These are phyloP conservation scores for Eustoma russellianum DNA, from an alignment of 257 asterid species.

Conservation along the genomic window DNA sequence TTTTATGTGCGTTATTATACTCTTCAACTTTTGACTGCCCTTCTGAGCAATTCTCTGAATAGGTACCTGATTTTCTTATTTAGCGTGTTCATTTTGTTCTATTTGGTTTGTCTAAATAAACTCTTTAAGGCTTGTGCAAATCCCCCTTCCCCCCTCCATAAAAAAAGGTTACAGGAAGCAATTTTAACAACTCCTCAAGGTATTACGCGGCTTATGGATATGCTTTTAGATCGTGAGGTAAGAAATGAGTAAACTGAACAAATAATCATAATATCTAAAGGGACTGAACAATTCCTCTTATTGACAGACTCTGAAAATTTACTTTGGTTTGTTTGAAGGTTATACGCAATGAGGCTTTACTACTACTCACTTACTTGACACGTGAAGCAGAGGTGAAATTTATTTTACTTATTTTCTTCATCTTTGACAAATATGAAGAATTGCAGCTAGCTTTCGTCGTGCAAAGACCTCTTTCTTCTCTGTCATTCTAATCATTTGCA, in stretches of 20 bases:
- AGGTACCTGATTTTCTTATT: conserved; percentile 31
- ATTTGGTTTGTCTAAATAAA: conserved; percentile 1
- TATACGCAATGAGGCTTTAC: conserved; percentile 76
- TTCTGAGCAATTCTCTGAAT: conserved; percentile 71
- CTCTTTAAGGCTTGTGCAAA: conserved; percentile 15
- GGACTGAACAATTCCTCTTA: background rate
- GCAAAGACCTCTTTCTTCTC: background rate
- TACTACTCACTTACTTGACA: conserved; percentile 85
- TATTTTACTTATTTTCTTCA: background rate
- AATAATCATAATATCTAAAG: background rate
- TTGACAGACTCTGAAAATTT: conserved; percentile 2
- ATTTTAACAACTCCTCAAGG: conserved; percentile 81
- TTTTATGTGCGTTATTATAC: conserved; percentile 86
- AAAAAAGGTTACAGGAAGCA: conserved; percentile 77
- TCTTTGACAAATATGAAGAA: background rate
- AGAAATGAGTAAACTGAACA: conserved; percentile 14
- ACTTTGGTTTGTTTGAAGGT: conserved; percentile 31
- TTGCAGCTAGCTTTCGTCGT: too few relatives aligned
- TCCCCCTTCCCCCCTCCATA: conserved; percentile 14
- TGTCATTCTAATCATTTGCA: conserved; percentile 9
- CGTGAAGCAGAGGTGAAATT: conserved; percentile 85
- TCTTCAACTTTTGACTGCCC: conserved; percentile 76
- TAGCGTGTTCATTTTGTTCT: conserved; percentile 10
- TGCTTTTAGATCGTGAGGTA: conserved; percentile 99
- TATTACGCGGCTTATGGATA: conserved; percentile 86